Base-by-base conservation (phyloP, 176 grass and related monocot species). In the Oryza brachyantha region DNA sequence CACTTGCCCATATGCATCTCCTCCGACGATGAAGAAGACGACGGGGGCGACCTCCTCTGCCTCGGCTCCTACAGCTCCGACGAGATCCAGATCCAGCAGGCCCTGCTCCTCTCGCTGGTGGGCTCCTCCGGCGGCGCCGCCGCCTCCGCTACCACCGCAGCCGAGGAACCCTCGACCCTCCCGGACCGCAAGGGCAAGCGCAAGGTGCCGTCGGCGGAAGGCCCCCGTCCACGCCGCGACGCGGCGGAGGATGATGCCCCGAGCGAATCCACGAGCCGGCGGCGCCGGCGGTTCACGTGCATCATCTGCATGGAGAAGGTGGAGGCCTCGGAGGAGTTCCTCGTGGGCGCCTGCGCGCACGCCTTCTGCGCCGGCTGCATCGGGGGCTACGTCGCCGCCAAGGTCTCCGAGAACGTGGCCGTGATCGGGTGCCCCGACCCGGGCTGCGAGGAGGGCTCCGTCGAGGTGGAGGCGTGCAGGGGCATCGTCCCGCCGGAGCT, bases 261-360 rank as follows among this genome's bases (percentile, higher is more conserved):
- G 29, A 13, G 29, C 57, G 36, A 38, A 2, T 25, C 59, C 24
- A 78, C 8, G 9, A 19, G 24, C 21, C 37, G 54, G 76, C 64
- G 38, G 17, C n/a, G n/a, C n/a, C 58, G 22, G 19, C 59, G 74
- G 39, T 91, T 91, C 81, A 81, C 61, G 42, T 93, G 91, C 69
- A 29, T 14, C 43, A 90, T 93, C 84, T 93, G 91, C 78, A 85
- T 90, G 59, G 87, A 93, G 29, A 64, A 16, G 52, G 46, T 84
- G 8, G 62, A 55, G 10, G n/a, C 60, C 0, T 26, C 68, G 2
- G 81, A 93, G 63, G 29, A 46, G 63, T 89, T 90, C 25, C 3
- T 9, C 16, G 64, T 90, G 43, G 57, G 52, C 10, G 25, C 60
- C 24, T 93, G 91, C 36, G 16, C 45, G 14, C 91, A 93, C 26